phyloP scores from a whole-genome alignment of 495 filamentous ascomycete genomes.

The Choiromyces venosus region DNA sequence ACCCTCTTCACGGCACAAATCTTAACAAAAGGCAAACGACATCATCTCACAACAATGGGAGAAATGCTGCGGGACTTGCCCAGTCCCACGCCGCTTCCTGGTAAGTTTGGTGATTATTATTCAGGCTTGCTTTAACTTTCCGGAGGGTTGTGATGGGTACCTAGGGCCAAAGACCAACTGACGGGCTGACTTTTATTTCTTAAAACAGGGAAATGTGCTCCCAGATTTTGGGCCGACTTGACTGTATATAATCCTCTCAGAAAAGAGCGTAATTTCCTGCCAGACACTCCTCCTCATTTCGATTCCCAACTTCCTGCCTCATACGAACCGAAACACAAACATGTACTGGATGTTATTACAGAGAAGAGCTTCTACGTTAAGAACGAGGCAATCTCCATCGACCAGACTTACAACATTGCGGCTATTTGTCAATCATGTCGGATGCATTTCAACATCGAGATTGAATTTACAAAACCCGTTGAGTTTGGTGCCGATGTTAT shows the following conservation, averaged over 20 bases:
- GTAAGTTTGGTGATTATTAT: conserved; percentile 17
- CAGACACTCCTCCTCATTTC: conserved; percentile 22
- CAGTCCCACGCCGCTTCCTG: conserved; percentile 20
- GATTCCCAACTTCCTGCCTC: background rate
- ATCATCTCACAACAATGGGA: conserved; percentile 21
- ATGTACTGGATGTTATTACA: conserved; percentile 22
- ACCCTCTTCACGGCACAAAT: background rate
- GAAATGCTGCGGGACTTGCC: conserved; percentile 34
- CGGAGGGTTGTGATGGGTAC: background rate
- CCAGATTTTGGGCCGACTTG: conserved; percentile 37
- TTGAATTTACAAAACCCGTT: conserved; percentile 31
- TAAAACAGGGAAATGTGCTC: conserved; percentile 39
- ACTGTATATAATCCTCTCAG: conserved; percentile 30
- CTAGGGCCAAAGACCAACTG: background rate
- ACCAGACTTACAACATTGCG: conserved; percentile 25
- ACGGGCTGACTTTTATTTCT: conserved; percentile 46
- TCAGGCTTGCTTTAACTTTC: background rate
- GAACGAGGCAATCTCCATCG: conserved; percentile 7
- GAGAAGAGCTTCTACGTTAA: conserved; percentile 20
- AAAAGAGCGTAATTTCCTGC: conserved; percentile 26
- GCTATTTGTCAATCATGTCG: conserved; percentile 37
- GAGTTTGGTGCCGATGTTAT: conserved; percentile 9
- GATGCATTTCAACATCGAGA: conserved; percentile 30
- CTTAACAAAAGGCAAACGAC: background rate
- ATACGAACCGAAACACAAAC: conserved; percentile 23